These are phyloP conservation scores for Salix caprea DNA, from an alignment of 345 rosid genomes.

Conservation along the genomic window DNA sequence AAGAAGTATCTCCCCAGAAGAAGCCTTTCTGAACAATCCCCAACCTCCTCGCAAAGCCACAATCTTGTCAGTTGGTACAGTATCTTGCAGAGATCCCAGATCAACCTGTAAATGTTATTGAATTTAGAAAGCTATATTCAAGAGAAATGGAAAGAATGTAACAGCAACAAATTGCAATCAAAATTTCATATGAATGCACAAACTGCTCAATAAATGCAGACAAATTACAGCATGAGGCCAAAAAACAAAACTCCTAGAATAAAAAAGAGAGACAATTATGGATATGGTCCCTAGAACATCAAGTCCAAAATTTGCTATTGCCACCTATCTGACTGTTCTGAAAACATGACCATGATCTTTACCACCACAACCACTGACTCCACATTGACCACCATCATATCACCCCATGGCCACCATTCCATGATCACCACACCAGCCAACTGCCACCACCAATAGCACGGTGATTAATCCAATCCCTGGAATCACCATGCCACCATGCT, in stretches of 20 bases:
- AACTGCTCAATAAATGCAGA: slow-evolving; percentile 2
- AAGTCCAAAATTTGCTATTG: background rate
- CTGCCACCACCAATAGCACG: background rate
- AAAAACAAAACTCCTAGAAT: background rate
- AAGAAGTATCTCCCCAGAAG: slow-evolving; percentile 79
- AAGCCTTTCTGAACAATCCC: slow-evolving; percentile 68
- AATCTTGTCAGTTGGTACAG: slow-evolving; percentile 86
- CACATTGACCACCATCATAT: background rate
- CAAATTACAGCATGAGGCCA: background rate
- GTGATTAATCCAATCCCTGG: background rate
- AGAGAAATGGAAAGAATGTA: background rate
- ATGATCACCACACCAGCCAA: background rate
- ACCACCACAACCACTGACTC: background rate
- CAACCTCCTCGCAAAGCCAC: slow-evolving; percentile 70
- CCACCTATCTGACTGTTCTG: background rate
- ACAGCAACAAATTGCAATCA: background rate
- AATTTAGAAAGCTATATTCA: slow-evolving; percentile 18
- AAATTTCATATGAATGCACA: background rate
- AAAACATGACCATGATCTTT: background rate
- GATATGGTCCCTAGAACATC: background rate
- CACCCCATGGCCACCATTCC: background rate
- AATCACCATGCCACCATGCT: background rate
- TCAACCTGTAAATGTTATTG: slow-evolving; percentile 54
- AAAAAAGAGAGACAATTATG: background rate
- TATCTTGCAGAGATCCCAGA: slow-evolving; percentile 74